These are phyloP conservation scores for Canna indica DNA, from an alignment of 176 grass and related monocot species.

Conservation along the genomic window DNA sequence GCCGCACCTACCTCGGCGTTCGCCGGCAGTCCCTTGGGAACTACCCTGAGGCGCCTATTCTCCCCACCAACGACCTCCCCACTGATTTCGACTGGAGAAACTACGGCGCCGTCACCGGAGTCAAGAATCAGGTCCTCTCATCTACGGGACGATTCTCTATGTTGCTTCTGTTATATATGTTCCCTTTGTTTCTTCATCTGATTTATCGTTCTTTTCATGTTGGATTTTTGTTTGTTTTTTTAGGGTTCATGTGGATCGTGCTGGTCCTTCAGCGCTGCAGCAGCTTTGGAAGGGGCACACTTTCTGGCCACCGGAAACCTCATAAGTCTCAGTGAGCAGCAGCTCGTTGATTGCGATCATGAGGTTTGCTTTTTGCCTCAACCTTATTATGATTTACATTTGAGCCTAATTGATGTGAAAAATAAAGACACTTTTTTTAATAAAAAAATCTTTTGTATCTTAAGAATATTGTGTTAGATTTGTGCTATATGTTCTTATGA, in stretches of 20 bases:
- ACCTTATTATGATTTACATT: neutral
- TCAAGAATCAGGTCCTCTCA: conserved; percentile 11
- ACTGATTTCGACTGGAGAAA: conserved; percentile 11
- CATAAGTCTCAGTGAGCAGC: conserved; percentile 13
- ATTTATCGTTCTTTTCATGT: neutral
- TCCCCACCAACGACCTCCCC: conserved; percentile 8
- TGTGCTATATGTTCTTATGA: no score
- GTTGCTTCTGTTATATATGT: neutral
- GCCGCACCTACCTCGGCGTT: conserved; percentile 49
- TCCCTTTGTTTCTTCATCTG: neutral
- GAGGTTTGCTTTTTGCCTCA: neutral
- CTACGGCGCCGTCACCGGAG: neutral
- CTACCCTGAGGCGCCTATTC: conserved; percentile 2
- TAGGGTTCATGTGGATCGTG: conserved; percentile 21
- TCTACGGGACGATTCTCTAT: neutral
- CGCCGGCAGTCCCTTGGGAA: neutral
- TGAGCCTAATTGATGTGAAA: neutral
- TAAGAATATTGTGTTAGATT: no score
- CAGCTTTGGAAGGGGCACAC: conserved; percentile 9
- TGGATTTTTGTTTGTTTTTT: neutral
- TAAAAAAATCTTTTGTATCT: no score
- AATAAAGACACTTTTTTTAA: neutral
- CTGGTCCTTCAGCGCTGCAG: conserved; percentile 14
- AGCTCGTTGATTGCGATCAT: conserved; percentile 21
- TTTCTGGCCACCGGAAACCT: conserved; percentile 15